These are phyloP conservation scores for Diplotaxis tenuifolia DNA, from an alignment of 345 rosid species.

Conservation along the genomic window DNA sequence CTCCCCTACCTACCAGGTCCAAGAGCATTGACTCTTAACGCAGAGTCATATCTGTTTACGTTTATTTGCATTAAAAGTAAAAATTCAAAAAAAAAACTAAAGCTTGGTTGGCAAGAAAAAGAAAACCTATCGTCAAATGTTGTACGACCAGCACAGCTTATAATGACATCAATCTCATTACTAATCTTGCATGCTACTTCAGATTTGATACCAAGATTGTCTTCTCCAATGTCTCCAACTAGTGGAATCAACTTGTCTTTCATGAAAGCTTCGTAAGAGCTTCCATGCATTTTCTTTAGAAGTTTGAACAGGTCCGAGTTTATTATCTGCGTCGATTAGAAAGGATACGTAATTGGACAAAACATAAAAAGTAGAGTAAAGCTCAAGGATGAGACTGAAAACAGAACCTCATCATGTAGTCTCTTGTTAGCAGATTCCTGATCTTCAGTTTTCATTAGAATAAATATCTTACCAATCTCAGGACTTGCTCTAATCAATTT, in stretches of 20 bases:
- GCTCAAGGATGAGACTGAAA: not conserved
- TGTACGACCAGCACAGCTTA: constrained; percentile 65
- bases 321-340: constrained; percentile 23
- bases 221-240: constrained; percentile 28
- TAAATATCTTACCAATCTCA: constrained; percentile 27
- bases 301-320: constrained; percentile 33
- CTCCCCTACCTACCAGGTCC: constrained; percentile 53
- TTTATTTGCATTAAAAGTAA: not conserved
- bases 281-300: constrained; percentile 28
- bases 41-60: constrained; percentile 42
- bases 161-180: constrained; percentile 53
- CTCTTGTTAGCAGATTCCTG: constrained; percentile 4
- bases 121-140: constrained; percentile 39
- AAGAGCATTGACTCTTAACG: constrained; percentile 46
- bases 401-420: constrained; percentile 4
- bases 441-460: constrained; percentile 33
- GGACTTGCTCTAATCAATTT: constrained; percentile 40
- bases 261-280: constrained; percentile 34
- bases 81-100: not conserved
- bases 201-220: constrained; percentile 22
- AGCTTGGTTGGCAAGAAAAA: not conserved
- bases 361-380: not conserved
- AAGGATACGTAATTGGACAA: not conserved
- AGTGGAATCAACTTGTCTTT: constrained; percentile 42
- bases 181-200: constrained; percentile 30